A percentile compares a stretch with the other conserved stretches of the same genome.
These are phyloP conservation scores for Hibiscus tridactylites DNA, from an alignment of 345 rosid genomes.

Conservation along the genomic window DNA sequence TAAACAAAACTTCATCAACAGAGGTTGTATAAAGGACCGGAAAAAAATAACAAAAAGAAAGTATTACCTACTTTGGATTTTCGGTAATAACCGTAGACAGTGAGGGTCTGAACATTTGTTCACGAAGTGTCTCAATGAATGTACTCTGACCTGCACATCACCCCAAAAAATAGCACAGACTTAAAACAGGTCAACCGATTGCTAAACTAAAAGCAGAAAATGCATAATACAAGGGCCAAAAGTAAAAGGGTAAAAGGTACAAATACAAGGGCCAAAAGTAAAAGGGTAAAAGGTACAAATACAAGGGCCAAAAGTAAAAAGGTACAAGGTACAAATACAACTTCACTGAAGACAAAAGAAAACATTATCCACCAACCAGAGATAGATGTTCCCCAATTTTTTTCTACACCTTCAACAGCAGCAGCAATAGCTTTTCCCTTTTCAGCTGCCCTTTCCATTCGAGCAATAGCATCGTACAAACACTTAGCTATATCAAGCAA, in stretches of 20 bases:
- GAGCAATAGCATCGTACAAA: slow-evolving; percentile 95
- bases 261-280: too few relatives aligned
- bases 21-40: background rate
- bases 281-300: too few relatives aligned
- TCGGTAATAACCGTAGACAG: slow-evolving; percentile 78
- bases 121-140: slow-evolving; percentile 82
- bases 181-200: background rate
- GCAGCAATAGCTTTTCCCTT: slow-evolving; percentile 99
- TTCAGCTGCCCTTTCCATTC: slow-evolving; percentile 99
- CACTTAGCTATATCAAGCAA: slow-evolving; percentile 95
- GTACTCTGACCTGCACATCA: slow-evolving; percentile 62
- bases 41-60: slow-evolving; percentile 21
- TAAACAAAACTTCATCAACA: background rate
- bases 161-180: background rate
- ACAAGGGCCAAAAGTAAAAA: background rate
- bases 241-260: background rate
- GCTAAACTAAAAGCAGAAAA: background rate
- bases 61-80: slow-evolving; percentile 96
- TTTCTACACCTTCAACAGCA: slow-evolving; percentile 98
- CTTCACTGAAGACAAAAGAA: background rate
- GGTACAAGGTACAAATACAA: background rate
- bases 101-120: slow-evolving; percentile 89
- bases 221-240: background rate
- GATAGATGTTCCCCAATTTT: slow-evolving; percentile 73
- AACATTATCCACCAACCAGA: slow-evolving; percentile 46